Conservation (phyloP, 2,329 filamentous ascomycete genomes). For the Botrytis porri region DNA sequence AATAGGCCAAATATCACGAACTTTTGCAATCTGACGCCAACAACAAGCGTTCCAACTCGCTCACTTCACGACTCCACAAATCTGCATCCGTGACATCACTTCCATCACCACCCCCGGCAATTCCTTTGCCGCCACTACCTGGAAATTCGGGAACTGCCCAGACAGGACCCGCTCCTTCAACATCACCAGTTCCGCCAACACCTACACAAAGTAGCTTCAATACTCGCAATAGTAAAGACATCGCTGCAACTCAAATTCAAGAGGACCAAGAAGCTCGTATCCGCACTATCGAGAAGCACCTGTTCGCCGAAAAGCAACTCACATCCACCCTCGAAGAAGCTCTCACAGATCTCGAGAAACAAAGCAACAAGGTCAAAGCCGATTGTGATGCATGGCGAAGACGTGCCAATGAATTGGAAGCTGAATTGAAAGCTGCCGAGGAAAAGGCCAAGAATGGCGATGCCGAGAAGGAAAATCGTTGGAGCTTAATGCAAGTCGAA, state of each 20-base stretch:
- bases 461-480: constrained; percentile 47
- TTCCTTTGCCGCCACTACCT: constrained; percentile 91
- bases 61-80: constrained; percentile 60
- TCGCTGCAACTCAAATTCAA: constrained; percentile 71
- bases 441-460: constrained; percentile 42
- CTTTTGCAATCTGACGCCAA: constrained; percentile 33
- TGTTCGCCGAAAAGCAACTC: constrained; percentile 93
- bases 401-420: constrained; percentile 61
- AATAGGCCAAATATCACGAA: constrained; percentile 62
- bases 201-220: constrained; percentile 47
- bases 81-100: constrained; percentile 77
- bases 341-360: constrained; percentile 86
- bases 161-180: constrained; percentile 42
- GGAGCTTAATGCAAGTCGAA: constrained; percentile 85
- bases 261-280: constrained; percentile 96
- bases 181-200: constrained; percentile 46
- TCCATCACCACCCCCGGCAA: constrained; percentile 90
- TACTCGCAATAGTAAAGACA: constrained; percentile 76
- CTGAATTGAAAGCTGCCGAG: constrained; percentile 51
- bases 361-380: constrained; percentile 85
- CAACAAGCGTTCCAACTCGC: constrained; percentile 56
- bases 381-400: constrained; percentile 91
- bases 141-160: constrained; percentile 48
- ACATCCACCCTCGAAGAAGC: constrained; percentile 95
- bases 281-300: constrained; percentile 92